phyloP scores from a whole-genome alignment of 345 rosid genomes.

The Eucalyptus microcorys region DNA sequence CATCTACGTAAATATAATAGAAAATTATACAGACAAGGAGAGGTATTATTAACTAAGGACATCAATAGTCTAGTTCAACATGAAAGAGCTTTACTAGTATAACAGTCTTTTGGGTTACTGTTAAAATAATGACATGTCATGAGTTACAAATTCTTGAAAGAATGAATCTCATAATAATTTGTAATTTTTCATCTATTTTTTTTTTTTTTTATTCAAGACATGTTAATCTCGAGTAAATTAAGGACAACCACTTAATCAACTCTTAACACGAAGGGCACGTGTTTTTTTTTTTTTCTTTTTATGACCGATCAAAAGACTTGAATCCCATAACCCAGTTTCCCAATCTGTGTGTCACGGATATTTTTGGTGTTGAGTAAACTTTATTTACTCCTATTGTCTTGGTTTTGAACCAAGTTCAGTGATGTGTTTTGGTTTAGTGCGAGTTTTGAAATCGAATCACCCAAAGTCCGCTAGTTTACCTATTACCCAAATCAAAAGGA shows the following conservation, averaged over 20 bases:
- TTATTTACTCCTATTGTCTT: not conserved
- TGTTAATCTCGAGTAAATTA: not conserved
- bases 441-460: accelerated
- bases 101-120: accelerated
- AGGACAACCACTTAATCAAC: not conserved
- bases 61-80: no score
- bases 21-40: no score
- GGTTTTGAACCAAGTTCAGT: not conserved
- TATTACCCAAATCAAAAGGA: not conserved
- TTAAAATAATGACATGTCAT: accelerated
- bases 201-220: no score
- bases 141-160: accelerated
- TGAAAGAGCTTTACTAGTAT: accelerated
- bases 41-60: no score
- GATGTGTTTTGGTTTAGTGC: not conserved
- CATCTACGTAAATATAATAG: no score
- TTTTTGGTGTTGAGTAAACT: not conserved
- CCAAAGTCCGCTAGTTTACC: not conserved
- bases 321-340: not conserved
- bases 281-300: not conserved
- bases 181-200: no score
- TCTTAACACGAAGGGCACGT: not conserved
- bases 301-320: not conserved
- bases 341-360: not conserved
- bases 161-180: no score